Conservation (phyloP, 345 rosid genomes). For the Gossypium herbaceum region DNA sequence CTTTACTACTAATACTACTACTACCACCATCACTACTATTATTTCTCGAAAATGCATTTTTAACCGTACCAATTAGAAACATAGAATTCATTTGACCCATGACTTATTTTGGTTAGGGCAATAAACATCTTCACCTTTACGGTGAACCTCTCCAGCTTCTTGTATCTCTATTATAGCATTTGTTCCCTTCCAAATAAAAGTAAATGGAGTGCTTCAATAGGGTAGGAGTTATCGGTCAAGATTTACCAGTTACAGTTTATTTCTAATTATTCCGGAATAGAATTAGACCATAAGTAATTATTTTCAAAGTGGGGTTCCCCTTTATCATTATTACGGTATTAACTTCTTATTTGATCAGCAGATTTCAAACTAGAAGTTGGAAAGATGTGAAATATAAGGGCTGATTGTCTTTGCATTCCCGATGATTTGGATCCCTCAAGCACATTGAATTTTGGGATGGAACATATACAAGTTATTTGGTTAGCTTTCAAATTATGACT, state of each 20-base stretch:
- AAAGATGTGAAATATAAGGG: constrained; percentile 26
- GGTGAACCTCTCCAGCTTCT: not conserved
- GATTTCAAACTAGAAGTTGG: constrained; percentile 30
- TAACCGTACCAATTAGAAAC: not conserved
- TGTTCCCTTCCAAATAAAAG: not conserved
- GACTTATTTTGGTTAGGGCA: constrained; percentile 2
- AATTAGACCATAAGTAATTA: not conserved
- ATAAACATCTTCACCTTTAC: constrained; percentile 1
- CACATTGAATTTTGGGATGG: constrained; percentile 32
- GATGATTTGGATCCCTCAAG: constrained; percentile 33
- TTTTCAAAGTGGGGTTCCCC: not conserved
- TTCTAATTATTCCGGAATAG: not conserved
- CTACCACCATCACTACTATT: not conserved
- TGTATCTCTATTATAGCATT: not conserved
- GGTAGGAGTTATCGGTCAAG: too few species aligned
- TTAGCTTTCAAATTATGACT: constrained; percentile 14
- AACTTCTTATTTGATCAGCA: constrained; percentile 10
- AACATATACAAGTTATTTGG: constrained; percentile 17
- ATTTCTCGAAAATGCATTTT: not conserved
- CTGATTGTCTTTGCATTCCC: constrained; percentile 23
- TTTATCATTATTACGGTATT: not conserved
- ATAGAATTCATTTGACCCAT: not conserved
- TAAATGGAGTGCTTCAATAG: not conserved
- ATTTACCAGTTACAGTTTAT: not conserved
- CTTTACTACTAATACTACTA: not conserved